A percentile compares a stretch with the other conserved stretches of the same genome.
Evolutionary conservation across 495 filamentous ascomycete genomes (phyloP).

Genomic region (Xylaria acuta): DNA sequence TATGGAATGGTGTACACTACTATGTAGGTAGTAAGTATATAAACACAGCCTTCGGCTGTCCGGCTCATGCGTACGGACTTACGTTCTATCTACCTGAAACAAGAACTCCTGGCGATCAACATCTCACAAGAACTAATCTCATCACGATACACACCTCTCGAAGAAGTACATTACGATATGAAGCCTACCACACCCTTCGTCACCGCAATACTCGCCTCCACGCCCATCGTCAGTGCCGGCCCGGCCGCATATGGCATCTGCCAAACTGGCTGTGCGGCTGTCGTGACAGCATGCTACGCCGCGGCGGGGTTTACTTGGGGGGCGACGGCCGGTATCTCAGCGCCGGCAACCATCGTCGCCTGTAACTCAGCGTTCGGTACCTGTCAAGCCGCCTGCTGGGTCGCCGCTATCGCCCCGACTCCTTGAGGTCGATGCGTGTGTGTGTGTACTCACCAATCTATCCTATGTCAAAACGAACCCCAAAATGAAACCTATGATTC

Average conservation of each 20-base stretch:
- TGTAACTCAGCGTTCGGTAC: conserved; percentile 59
- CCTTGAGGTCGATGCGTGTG: neutral
- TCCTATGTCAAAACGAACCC: too few species aligned
- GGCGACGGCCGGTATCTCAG: conserved; percentile 45
- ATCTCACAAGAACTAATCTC: neutral
- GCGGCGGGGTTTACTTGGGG: conserved; percentile 59
- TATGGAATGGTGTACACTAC: neutral
- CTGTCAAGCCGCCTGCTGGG: conserved; percentile 54
- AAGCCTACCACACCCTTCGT: conserved; percentile 16
- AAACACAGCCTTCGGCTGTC: neutral
- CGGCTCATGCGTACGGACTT: neutral
- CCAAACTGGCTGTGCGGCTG: conserved; percentile 55
- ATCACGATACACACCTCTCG: neutral
- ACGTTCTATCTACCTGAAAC: neutral
- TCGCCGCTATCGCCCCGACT: neutral
- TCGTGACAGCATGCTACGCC: conserved; percentile 60
- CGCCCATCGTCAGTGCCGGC: conserved; percentile 37
- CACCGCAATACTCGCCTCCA: conserved; percentile 12
- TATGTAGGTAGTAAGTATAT: too few species aligned
- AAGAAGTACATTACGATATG: conserved; percentile 26
- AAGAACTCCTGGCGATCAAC: neutral
- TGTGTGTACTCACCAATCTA: neutral
- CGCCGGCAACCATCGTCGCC: conserved; percentile 48
- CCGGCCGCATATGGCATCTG: conserved; percentile 54
- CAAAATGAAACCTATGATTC: too few species aligned